A percentile compares a stretch with the other conserved stretches of the same genome.
These are phyloP conservation scores for Shiraia bambusicola DNA, from an alignment of 2,329 filamentous ascomycete species.

Conservation along the genomic window DNA sequence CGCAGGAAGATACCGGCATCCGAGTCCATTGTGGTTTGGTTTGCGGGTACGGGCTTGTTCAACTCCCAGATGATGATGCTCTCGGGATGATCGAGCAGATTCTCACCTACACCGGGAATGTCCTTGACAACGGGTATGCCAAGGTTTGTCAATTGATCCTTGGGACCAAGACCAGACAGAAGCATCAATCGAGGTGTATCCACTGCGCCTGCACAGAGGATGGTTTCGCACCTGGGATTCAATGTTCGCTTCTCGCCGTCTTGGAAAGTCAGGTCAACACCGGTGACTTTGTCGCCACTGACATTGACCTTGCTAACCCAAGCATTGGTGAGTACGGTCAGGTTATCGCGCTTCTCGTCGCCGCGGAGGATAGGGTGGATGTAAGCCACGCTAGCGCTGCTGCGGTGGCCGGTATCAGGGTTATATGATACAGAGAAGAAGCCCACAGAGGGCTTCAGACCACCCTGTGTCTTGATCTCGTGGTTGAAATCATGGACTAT, in stretches of 20 bases:
- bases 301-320: conserved; percentile 85
- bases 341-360: conserved; percentile 77
- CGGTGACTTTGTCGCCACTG: conserved; percentile 67
- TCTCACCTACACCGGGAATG: conserved; percentile 64
- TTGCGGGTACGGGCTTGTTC: conserved; percentile 71
- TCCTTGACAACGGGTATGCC: conserved; percentile 59
- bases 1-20: conserved; percentile 88
- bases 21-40: conserved; percentile 88
- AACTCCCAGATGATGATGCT: conserved; percentile 75
- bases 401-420: conserved; percentile 80
- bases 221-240: conserved; percentile 70
- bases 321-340: conserved; percentile 83
- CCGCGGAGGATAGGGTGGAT: conserved; percentile 87
- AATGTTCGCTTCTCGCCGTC: conserved; percentile 58
- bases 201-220: conserved; percentile 77
- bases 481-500: conserved; percentile 84
- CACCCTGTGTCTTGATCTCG: conserved; percentile 72
- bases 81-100: conserved; percentile 66
- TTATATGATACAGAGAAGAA: conserved; percentile 94
- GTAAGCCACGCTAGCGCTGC: conserved; percentile 86
- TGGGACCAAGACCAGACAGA: conserved; percentile 53
- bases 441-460: conserved; percentile 73
- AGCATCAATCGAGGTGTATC: conserved; percentile 72
- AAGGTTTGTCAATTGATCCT: conserved; percentile 50
- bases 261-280: conserved; percentile 69